A percentile compares a stretch with the other conserved stretches of the same genome.
These are phyloP conservation scores for Aphanocladium album DNA, from an alignment of 2,329 filamentous ascomycete genomes.

Conservation along the genomic window DNA sequence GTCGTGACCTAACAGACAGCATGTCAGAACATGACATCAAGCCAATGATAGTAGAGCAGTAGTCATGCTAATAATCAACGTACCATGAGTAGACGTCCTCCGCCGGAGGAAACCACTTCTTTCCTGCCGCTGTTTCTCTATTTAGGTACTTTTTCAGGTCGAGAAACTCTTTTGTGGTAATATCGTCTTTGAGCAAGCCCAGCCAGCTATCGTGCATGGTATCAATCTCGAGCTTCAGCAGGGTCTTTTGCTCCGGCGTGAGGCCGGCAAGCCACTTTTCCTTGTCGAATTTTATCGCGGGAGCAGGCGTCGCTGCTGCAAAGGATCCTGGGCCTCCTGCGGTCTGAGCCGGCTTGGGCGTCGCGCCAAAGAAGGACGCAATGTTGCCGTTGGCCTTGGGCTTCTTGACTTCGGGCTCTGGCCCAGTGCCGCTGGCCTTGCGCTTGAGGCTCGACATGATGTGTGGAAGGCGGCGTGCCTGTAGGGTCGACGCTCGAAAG, in stretches of 20 bases:
- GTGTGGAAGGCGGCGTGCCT: conserved; percentile 1
- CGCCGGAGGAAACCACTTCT: conserved; percentile 80
- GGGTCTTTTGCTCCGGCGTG: conserved; percentile 71
- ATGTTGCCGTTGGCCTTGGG: conserved; percentile 72
- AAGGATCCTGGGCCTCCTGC: conserved; percentile 26
- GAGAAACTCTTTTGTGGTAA: conserved; percentile 74
- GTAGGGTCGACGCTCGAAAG: neutral
- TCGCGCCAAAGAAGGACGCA: conserved; percentile 76
- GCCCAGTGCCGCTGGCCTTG: conserved; percentile 49
- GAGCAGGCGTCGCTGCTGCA: conserved; percentile 26
- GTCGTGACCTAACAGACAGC: conserved; percentile 69
- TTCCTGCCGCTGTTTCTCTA: conserved; percentile 65
- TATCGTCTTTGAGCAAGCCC: conserved; percentile 78
- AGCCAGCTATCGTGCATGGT: conserved; percentile 92
- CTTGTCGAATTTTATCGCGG: conserved; percentile 71
- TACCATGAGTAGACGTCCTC: conserved; percentile 95
- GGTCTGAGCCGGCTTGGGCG: conserved; percentile 47
- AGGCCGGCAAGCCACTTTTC: conserved; percentile 80
- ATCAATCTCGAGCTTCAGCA: conserved; percentile 85
- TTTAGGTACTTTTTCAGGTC: conserved; percentile 83
- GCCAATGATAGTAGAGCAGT: neutral
- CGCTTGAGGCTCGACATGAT: conserved; percentile 59
- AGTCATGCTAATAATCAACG: too few species aligned
- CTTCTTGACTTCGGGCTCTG: conserved; percentile 58
- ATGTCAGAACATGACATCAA: too few species aligned